phyloP scores from a whole-genome alignment of 441 rosid species.

The Melastoma candidum region DNA sequence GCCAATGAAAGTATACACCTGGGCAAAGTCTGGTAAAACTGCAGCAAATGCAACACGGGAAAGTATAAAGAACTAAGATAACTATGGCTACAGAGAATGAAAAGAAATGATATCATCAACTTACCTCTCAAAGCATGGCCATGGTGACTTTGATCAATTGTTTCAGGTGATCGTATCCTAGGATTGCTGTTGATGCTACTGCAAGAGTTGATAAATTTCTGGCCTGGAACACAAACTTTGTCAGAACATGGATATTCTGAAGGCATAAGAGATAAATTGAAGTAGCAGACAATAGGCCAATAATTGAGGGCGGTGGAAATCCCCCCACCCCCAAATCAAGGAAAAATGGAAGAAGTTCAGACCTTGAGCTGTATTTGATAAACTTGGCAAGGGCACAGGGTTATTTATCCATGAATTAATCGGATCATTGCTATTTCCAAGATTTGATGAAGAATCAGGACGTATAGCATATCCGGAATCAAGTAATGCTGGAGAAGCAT shows the following conservation, averaged over 20 bases:
- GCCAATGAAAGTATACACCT: slow-evolving; percentile 90
- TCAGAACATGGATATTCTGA: slow-evolving; percentile 21
- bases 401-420: slow-evolving; percentile 57
- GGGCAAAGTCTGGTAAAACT: slow-evolving; percentile 86
- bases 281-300: too few species aligned
- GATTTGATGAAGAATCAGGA: slow-evolving; percentile 38
- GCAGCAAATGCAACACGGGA: slow-evolving; percentile 19
- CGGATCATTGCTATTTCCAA: slow-evolving; percentile 30
- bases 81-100: not conserved
- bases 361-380: slow-evolving; percentile 51
- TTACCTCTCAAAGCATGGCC: slow-evolving; percentile 67
- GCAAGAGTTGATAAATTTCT: slow-evolving; percentile 39
- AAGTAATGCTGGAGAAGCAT: slow-evolving; percentile 37
- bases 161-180: slow-evolving; percentile 33
- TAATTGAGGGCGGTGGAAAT: too few species aligned
- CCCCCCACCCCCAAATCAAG: too few species aligned
- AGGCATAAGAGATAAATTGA: slow-evolving; percentile 1
- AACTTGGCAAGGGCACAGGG: slow-evolving; percentile 32
- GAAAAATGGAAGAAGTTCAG: not conserved
- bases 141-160: slow-evolving; percentile 42
- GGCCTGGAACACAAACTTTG: slow-evolving; percentile 29
- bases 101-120: slow-evolving; percentile 3
- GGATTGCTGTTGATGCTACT: slow-evolving; percentile 68
- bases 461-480: slow-evolving; percentile 33
- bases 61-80: not conserved